Evolutionary conservation across 768 basidiomycete species (phyloP).

Genomic region (Lactifluus echinatus): DNA sequence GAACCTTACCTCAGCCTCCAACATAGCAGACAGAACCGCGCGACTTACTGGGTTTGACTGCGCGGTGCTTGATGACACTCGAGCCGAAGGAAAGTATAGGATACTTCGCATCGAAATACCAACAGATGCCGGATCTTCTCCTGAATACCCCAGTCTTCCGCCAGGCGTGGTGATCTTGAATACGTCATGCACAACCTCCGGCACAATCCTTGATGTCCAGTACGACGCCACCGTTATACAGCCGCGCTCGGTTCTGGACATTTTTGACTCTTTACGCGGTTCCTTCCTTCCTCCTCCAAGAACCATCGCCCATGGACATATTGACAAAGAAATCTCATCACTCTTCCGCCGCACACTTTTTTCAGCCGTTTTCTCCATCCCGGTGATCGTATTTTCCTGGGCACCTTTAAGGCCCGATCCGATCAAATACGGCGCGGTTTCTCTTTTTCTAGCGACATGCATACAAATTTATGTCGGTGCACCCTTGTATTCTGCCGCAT

Average conservation of each 20-base stretch:
- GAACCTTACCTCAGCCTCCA: conserved; percentile 1
- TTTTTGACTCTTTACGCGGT: conserved; percentile 21
- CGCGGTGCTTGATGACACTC: not conserved
- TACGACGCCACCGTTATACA: conserved; percentile 25
- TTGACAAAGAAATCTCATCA: conserved; percentile 27
- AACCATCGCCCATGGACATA: conserved; percentile 23
- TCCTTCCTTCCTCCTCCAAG: conserved; percentile 24
- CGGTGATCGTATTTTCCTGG: conserved; percentile 38
- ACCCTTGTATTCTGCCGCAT: conserved; percentile 31
- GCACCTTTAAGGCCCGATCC: conserved; percentile 30
- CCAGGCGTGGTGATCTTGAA: not conserved
- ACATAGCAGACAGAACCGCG: conserved; percentile 7
- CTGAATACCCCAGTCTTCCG: not conserved
- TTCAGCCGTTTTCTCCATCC: conserved; percentile 31
- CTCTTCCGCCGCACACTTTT: conserved; percentile 27
- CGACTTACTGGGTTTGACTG: conserved; percentile 13
- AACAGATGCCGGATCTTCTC: not conserved
- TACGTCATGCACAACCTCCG: not conserved
- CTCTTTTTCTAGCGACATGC: conserved; percentile 32
- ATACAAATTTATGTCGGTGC: conserved; percentile 31
- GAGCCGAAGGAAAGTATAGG: conserved; percentile 3
- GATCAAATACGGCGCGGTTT: conserved; percentile 30
- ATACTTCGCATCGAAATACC: conserved; percentile 6
- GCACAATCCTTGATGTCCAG: conserved; percentile 8
- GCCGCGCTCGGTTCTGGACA: conserved; percentile 29